These are phyloP conservation scores for Tetrastigma voinierianum DNA, from an alignment of 164 flowering plant species.

Conservation along the genomic window DNA sequence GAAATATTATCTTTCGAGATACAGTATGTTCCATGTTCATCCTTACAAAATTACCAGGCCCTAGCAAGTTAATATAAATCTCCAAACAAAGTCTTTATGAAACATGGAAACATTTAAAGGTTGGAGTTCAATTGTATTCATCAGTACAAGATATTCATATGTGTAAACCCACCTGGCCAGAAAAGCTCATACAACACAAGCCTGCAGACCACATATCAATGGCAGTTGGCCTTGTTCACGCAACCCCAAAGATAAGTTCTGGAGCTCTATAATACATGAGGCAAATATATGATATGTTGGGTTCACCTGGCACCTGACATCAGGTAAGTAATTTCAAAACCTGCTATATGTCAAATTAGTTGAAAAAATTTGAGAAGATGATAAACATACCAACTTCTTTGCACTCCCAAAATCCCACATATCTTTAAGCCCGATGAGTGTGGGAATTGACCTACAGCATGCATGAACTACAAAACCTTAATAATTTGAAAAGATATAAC, in stretches of 20 bases:
- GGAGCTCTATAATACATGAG: conserved; percentile 69
- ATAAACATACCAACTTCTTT: conserved; percentile 37
- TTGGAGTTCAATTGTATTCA: neutral
- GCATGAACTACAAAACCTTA: neutral
- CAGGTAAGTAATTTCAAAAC: conserved; percentile 2
- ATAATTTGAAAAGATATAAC: neutral
- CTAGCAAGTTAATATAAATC: too few species aligned
- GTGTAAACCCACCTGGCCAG: conserved; percentile 65
- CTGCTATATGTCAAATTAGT: conserved; percentile 8
- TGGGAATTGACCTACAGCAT: conserved; percentile 41
- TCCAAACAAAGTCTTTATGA: too few species aligned
- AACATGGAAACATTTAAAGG: neutral
- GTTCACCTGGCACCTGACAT: conserved; percentile 57
- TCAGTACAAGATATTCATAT: neutral
- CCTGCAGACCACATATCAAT: too few species aligned
- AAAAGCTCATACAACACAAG: conserved; percentile 90
- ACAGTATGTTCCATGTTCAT: too few species aligned
- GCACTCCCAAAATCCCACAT: conserved; percentile 14
- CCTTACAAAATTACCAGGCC: too few species aligned
- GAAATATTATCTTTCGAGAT: neutral
- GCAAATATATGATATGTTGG: conserved; percentile 64
- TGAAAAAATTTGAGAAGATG: neutral
- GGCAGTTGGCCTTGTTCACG: conserved; percentile 5
- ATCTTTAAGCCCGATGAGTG: neutral
- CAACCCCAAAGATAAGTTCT: conserved; percentile 68